A percentile compares a stretch with the other conserved stretches of the same genome.
These are phyloP conservation scores for Phytophthora sp. DNA, from an alignment of 352 stramenopile species.

Conservation along the genomic window DNA sequence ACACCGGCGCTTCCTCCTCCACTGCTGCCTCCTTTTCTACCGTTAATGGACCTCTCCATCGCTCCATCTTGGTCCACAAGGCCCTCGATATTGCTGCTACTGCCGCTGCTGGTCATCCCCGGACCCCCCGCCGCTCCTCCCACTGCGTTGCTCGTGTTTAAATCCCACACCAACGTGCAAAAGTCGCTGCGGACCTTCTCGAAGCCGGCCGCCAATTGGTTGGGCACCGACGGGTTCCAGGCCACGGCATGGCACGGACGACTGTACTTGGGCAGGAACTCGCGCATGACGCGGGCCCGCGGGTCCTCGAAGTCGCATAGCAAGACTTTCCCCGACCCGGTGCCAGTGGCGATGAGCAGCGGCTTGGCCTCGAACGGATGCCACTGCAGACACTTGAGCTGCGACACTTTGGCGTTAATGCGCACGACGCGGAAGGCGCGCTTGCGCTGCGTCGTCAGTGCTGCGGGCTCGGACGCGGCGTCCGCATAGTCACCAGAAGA, in stretches of 20 bases:
- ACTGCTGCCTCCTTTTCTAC: constrained; percentile 36
- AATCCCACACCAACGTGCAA: constrained; percentile 86
- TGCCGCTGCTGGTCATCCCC: constrained; percentile 29
- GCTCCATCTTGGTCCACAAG: constrained; percentile 36
- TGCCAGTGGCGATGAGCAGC: constrained; percentile 76
- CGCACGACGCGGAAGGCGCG: constrained; percentile 83
- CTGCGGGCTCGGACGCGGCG: not conserved
- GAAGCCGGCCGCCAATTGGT: constrained; percentile 83
- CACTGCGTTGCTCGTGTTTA: constrained; percentile 51
- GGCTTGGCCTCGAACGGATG: constrained; percentile 78
- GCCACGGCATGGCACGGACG: constrained; percentile 84
- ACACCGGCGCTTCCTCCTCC: constrained; percentile 24
- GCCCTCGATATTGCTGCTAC: constrained; percentile 34
- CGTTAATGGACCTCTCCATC: constrained; percentile 24
- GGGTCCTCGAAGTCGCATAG: constrained; percentile 84
- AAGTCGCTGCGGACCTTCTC: constrained; percentile 89
- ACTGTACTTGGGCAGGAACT: constrained; percentile 85
- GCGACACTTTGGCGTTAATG: constrained; percentile 75
- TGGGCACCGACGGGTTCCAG: constrained; percentile 79
- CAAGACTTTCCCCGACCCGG: constrained; percentile 80
- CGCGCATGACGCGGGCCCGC: constrained; percentile 63
- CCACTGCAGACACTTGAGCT: constrained; percentile 88
- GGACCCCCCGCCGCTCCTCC: constrained; percentile 1
- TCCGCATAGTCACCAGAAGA: constrained; percentile 10
- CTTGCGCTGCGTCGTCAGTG: constrained; percentile 78